Evolutionary conservation across 345 rosid species (phyloP).

Genomic region (Populus deltoides): DNA sequence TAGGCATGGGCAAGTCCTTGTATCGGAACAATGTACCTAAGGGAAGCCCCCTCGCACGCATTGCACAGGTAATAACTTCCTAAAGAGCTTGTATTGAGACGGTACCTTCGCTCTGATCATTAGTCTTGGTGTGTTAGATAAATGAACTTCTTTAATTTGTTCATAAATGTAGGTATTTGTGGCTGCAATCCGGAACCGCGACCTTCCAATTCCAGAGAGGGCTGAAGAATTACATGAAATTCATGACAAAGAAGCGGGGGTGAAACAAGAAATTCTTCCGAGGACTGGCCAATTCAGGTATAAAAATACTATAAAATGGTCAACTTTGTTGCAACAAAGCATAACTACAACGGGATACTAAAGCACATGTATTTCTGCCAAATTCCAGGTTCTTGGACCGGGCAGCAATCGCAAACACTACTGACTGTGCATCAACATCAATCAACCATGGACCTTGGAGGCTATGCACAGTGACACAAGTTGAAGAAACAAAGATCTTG

Average conservation of each 20-base stretch:
- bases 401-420: conserved; percentile 37
- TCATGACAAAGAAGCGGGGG: conserved; percentile 38
- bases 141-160: neutral
- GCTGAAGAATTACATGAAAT: conserved; percentile 46
- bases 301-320: neutral
- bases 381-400: conserved; percentile 45
- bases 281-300: conserved; percentile 59
- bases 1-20: conserved; percentile 48
- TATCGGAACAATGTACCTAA: conserved; percentile 44
- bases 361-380: neutral
- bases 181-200: conserved; percentile 38
- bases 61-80: conserved; percentile 37
- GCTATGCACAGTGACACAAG: conserved; percentile 55
- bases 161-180: conserved; percentile 40
- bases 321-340: neutral
- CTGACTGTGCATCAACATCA: conserved; percentile 18
- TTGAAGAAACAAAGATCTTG: conserved; percentile 62
- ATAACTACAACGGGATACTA: neutral
- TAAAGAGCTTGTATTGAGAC: neutral
- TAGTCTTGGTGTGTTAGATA: neutral
- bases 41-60: conserved; percentile 48
- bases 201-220: conserved; percentile 41
- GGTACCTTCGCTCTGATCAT: neutral
- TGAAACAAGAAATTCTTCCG: conserved; percentile 33
- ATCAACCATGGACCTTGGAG: conserved; percentile 39